Percentiles rank a stretch among this genome's conserved stretches.
Conservation (phyloP, 2,329 filamentous ascomycete species). For the Shiraia sp. region DNA sequence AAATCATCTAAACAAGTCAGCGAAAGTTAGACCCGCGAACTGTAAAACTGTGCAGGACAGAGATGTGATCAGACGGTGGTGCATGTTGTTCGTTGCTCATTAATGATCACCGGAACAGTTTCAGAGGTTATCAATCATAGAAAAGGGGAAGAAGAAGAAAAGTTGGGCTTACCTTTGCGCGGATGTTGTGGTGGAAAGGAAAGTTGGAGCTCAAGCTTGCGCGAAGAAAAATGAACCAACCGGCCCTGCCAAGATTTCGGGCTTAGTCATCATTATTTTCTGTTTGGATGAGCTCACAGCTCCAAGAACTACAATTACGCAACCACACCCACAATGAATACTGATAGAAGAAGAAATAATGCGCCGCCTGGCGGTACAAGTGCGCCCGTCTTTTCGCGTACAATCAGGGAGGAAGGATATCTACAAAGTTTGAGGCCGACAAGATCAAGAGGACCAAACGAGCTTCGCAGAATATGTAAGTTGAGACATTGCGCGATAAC, state of each 20-base stretch:
- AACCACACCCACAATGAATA: slow-evolving; percentile 28
- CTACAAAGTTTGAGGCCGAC: slow-evolving; percentile 53
- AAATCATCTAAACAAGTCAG: slow-evolving; percentile 23
- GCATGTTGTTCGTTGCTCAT: slow-evolving; percentile 65
- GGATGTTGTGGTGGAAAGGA: slow-evolving; percentile 26
- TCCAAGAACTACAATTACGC: slow-evolving; percentile 5
- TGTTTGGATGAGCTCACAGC: slow-evolving; percentile 15
- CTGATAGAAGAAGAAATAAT: slow-evolving; percentile 86
- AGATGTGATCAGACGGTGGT: slow-evolving; percentile 59
- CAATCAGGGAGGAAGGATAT: slow-evolving; percentile 52
- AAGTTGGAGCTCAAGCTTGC: slow-evolving; percentile 17
- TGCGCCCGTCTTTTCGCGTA: slow-evolving; percentile 69
- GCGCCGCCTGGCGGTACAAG: slow-evolving; percentile 78
- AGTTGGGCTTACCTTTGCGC: slow-evolving; percentile 16
- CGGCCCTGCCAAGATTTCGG: slow-evolving; percentile 35
- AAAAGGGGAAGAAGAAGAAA: slow-evolving; percentile 13
- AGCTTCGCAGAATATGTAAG: slow-evolving; percentile 85
- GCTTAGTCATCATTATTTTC: slow-evolving; percentile 31
- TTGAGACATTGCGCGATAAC: slow-evolving; percentile 11
- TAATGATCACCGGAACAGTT: slow-evolving; percentile 57
- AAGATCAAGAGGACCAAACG: slow-evolving; percentile 66
- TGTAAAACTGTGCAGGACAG: slow-evolving; percentile 10
- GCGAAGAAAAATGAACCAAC: slow-evolving; percentile 29
- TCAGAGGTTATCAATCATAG: slow-evolving; percentile 59
- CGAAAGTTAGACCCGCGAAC: slow-evolving; percentile 6